phyloP scores from a whole-genome alignment of 1,284 basidiomycete species.

The Naganishia sp. region DNA sequence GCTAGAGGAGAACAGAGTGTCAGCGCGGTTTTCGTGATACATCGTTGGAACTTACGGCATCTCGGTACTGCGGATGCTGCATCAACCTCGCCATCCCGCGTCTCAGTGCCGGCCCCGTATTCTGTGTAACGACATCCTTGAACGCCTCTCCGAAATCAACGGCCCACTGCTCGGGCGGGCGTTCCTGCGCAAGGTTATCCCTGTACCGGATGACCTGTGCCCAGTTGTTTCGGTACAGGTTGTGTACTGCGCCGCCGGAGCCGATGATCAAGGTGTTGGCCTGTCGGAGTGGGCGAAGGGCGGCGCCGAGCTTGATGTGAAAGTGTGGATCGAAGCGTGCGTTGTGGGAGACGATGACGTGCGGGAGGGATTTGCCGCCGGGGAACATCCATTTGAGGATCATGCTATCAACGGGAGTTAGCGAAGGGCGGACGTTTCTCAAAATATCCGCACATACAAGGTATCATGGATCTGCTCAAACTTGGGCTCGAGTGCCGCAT shows the following conservation, averaged over 20 bases:
- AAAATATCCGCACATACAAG: conserved; percentile 27
- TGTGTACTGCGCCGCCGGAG: conserved; percentile 43
- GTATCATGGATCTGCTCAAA: conserved; percentile 43
- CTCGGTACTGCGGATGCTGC: conserved; percentile 40
- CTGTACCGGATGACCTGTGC: conserved; percentile 36
- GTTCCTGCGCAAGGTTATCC: conserved; percentile 40
- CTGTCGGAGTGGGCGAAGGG: conserved; percentile 37
- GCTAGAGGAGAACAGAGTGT: conserved; percentile 14
- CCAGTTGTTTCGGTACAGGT: conserved; percentile 43
- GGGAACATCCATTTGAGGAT: conserved; percentile 44
- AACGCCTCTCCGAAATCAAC: conserved; percentile 41
- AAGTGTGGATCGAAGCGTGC: conserved; percentile 39
- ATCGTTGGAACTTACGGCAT: conserved; percentile 33
- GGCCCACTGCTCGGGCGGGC: conserved; percentile 41
- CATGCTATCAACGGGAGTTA: conserved; percentile 28
- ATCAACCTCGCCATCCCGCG: conserved; percentile 36
- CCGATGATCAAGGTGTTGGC: conserved; percentile 40
- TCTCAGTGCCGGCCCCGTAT: conserved; percentile 33
- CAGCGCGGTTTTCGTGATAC: too few species aligned
- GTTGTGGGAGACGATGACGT: conserved; percentile 37
- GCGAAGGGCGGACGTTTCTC: not conserved
- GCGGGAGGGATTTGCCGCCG: conserved; percentile 37
- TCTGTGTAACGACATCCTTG: conserved; percentile 37
- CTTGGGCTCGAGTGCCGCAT: conserved; percentile 36
- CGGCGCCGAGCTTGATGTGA: conserved; percentile 39